Evolutionary conservation across 371 early-diverging fungal species (phyloP), one percentile per base, ranked within the genome.

Genomic region (Rhizopus sp.): DNA sequence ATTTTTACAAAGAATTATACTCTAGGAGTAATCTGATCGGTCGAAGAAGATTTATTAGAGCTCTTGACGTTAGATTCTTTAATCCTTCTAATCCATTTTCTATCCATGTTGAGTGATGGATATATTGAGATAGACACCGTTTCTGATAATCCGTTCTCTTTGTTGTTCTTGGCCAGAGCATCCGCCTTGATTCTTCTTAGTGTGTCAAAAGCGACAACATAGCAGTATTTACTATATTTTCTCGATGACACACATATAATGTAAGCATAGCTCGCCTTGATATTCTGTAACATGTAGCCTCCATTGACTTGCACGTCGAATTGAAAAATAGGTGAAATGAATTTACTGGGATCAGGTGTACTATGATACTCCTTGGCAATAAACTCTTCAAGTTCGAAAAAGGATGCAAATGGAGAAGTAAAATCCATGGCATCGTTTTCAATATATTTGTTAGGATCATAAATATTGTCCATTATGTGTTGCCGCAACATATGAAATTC

Each of bases 321-420:
- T 7, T 30, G 39, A 7, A 68, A 35, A 7, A 57, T 57, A 10
- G 32, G 23, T 3, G 70, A 70, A 7, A 60, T 60, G 8, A 68
- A 46, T 0, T 31, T 47, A 8, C 44, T 45, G 1, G 70, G 35
- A 8, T 23, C 37, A 10, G 53, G 63, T 12, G 8, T n/a, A 1
- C 46, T 31, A 3, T 35, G 37, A 16, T 62, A 71, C 4, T 73
- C 57, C 4, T 57, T 59, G 0, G 77, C 69, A 53, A 50, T 62
- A 30, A 58, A 62, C 30, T 71, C 74, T 62, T 77, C 77, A 3
- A 77, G 32, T 32, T 77, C 74, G 50, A 68, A 69, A 31, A 53
- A 31, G 1, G 57, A 60, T 15, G 55, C 53, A 48, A 69, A 75
- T 16, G 59, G 41, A 39, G 46, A 64, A 16, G 45, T 31, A 3